These are phyloP conservation scores for Talaromyces adpressus DNA, from an alignment of 495 filamentous ascomycete species.

Conservation along the genomic window DNA sequence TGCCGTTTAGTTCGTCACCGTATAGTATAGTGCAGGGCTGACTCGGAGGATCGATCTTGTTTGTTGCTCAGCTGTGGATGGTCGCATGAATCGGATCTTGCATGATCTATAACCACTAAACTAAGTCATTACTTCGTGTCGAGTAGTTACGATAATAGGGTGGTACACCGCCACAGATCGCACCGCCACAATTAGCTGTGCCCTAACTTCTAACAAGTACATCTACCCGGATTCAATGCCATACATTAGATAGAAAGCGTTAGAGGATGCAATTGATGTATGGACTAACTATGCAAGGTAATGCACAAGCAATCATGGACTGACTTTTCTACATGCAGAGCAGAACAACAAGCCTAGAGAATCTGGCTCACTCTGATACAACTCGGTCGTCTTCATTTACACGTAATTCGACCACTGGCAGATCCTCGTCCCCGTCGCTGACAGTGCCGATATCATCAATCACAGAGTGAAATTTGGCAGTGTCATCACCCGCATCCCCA, in stretches of 20 bases:
- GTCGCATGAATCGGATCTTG: neutral
- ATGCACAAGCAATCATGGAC: neutral
- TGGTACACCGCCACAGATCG: neutral
- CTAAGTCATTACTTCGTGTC: neutral
- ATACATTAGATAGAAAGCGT: neutral
- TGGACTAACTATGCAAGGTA: neutral
- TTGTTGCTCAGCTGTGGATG: neutral
- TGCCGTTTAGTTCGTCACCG: neutral
- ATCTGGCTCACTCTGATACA: constrained; percentile 13
- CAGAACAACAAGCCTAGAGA: neutral
- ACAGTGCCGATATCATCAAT: constrained; percentile 12
- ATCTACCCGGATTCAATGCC: neutral
- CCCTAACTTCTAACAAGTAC: neutral
- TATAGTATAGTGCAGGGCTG: neutral
- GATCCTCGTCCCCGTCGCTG: constrained; percentile 33
- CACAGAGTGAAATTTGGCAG: constrained; percentile 26
- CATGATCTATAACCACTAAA: neutral
- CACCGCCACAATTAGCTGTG: neutral
- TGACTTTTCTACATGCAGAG: neutral
- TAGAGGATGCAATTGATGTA: neutral
- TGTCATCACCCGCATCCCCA: constrained; percentile 23
- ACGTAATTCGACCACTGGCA: constrained; percentile 40
- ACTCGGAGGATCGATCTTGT: neutral
- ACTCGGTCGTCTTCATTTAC: constrained; percentile 33
- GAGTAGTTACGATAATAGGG: neutral